Conservation (phyloP, 1,284 basidiomycete species). For the Papiliotrema terrestris region DNA sequence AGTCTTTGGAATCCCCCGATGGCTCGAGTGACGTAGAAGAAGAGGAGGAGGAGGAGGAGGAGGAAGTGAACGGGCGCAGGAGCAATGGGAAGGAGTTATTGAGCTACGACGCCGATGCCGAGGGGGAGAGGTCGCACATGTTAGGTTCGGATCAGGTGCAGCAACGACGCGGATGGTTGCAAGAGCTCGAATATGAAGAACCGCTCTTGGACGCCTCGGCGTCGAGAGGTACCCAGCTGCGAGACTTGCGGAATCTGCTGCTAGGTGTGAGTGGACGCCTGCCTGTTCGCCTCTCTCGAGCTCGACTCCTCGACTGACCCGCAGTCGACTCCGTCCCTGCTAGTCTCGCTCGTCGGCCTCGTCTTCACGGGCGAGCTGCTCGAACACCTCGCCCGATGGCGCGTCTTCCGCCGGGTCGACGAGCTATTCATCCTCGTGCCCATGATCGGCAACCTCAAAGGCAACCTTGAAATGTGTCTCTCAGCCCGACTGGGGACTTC, state of each 20-base stretch:
- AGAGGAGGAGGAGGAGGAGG: neutral
- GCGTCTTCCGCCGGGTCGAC: constrained; percentile 81
- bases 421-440: constrained; percentile 97
- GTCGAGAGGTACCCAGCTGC: constrained; percentile 1
- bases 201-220: neutral
- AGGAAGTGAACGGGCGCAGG: neutral
- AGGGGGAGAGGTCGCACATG: neutral
- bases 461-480: constrained; percentile 69
- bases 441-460: constrained; percentile 90
- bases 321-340: constrained; percentile 51
- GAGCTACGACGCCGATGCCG: neutral
- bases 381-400: constrained; percentile 82
- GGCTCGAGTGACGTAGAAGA: neutral
- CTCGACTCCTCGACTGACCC: neutral
- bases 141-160: neutral
- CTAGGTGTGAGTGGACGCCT: constrained; percentile 27
- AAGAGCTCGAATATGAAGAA: constrained; percentile 3
- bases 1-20: neutral
- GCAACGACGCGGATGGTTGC: neutral
- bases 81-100: constrained; percentile 3
- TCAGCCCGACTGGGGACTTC: constrained; percentile 44
- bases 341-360: constrained; percentile 53
- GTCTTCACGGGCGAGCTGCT: constrained; percentile 85
- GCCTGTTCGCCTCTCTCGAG: neutral
- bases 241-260: constrained; percentile 32